phyloP scores from a whole-genome alignment of 805 yeast genomes.

The Yamadazyma kitorensis region DNA sequence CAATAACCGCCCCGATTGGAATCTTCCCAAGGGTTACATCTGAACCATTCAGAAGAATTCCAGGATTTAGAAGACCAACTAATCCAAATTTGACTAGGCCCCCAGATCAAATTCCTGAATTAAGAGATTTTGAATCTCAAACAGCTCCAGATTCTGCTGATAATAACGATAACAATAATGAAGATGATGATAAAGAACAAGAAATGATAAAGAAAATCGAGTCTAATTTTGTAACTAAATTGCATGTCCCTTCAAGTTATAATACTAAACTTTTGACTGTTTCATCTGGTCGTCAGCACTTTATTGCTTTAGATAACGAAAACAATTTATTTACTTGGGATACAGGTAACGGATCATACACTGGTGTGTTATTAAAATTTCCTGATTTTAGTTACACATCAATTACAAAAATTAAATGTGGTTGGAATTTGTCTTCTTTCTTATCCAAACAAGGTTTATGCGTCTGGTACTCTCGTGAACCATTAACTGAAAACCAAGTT shows the following conservation, averaged over 20 bases:
- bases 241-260: constrained; percentile 17
- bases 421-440: constrained; percentile 63
- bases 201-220: constrained; percentile 14
- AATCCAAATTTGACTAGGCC: constrained; percentile 21
- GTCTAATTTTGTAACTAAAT: constrained; percentile 23
- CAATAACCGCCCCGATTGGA: constrained; percentile 1
- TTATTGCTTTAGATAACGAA: constrained; percentile 53
- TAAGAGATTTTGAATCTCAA: constrained; percentile 5
- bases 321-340: constrained; percentile 65
- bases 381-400: constrained; percentile 14
- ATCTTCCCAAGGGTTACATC: constrained; percentile 2
- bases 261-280: constrained; percentile 41
- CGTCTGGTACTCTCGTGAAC: constrained; percentile 48
- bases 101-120: constrained; percentile 17
- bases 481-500: constrained; percentile 17
- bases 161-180: background rate
- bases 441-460: constrained; percentile 49
- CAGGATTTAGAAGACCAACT: constrained; percentile 10
- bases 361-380: constrained; percentile 46
- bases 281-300: constrained; percentile 63
- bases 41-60: constrained; percentile 3
- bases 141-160: background rate
- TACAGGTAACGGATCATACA: constrained; percentile 23
- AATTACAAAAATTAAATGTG: constrained; percentile 53
- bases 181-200: background rate